A percentile compares a stretch with the other conserved stretches of the same genome.
phyloP scores from a whole-genome alignment of 2,329 filamentous ascomycete species.

The Neophaeococcomyces aloes region DNA sequence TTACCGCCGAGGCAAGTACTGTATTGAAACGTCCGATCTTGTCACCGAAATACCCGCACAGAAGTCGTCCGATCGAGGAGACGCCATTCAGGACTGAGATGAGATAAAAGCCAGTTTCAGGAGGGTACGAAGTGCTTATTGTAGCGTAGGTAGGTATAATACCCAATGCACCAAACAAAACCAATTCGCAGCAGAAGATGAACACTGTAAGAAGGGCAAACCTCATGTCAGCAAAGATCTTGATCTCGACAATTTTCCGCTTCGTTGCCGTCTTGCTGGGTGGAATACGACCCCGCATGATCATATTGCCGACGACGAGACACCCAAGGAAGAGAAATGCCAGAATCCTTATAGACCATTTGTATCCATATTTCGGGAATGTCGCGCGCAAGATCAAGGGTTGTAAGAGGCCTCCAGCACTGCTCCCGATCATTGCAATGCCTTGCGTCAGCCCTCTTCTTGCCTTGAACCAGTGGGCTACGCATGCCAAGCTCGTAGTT shows the following conservation, averaged over 20 bases:
- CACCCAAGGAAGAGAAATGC: slow-evolving; percentile 29
- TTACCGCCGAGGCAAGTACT: slow-evolving; percentile 27
- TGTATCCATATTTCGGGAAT: slow-evolving; percentile 28
- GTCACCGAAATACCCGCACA: slow-evolving; percentile 37
- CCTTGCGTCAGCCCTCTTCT: slow-evolving; percentile 30
- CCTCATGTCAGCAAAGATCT: slow-evolving; percentile 31
- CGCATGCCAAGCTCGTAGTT: slow-evolving; percentile 29
- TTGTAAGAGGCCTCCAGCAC: slow-evolving; percentile 29
- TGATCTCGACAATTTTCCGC: slow-evolving; percentile 20
- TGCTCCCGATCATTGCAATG: slow-evolving; percentile 32
- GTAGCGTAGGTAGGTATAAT: slow-evolving; percentile 40
- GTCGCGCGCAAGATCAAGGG: slow-evolving; percentile 27
- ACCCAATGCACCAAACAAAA: slow-evolving; percentile 39
- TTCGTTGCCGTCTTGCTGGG: too few relatives aligned
- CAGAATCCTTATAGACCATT: slow-evolving; percentile 28
- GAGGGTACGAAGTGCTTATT: slow-evolving; percentile 25
- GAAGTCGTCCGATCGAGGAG: slow-evolving; percentile 34
- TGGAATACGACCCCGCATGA: slow-evolving; percentile 29
- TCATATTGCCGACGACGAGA: slow-evolving; percentile 24
- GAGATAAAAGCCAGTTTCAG: slow-evolving; percentile 32
- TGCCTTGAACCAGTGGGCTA: slow-evolving; percentile 33
- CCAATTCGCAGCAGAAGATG: slow-evolving; percentile 40
- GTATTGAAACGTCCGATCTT: slow-evolving; percentile 38
- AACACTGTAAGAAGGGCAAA: slow-evolving; percentile 34
- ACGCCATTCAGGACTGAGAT: slow-evolving; percentile 37